Base-by-base conservation (phyloP, 2,329 filamentous ascomycete species). In the Aspergillus sp. region DNA sequence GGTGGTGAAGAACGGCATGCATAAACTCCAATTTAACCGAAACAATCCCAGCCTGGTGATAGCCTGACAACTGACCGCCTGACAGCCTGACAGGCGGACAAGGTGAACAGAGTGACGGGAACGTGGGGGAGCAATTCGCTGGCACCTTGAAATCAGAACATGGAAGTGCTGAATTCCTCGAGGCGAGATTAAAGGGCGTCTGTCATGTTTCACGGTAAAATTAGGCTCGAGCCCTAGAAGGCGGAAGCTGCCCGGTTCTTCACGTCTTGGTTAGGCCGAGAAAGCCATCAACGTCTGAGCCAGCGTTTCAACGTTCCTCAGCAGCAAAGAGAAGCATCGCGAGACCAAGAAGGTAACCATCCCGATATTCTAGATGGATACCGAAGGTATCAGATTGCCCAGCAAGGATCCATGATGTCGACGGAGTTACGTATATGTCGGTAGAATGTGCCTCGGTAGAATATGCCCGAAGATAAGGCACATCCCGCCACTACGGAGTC, bases 191-290 rank as follows among this genome's bases (percentile, higher is more conserved):
- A 55, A 63, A 64, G 44, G 62, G 43, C 21, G 31, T 33, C 43
- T 65, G 61, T 45, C 64, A 68, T 64, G 68, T 70, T 70, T 70
- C 68, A 70, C 60, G 52, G 37, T 46, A 19, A 40, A 53, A 49
- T 44, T 45, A 39, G 31, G 51, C 17, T 19, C 41, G n/a, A 47
- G 19, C 15, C 43, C 41, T 45, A 50, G 31, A 21, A 52, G 40
- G 40, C 33, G 44, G 46, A 50, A 50, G 43, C 55, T 52, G 31
- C 15, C 39, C 15, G 37, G 17, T 49, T 48, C 46, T 48, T 35
- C 27, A 48, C 27, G 17, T 3, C 48, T 41, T 41, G 14, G 14
- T 39, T 21, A 24, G 17, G 48, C 17, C 48, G 48, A 31, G 17
- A 51, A 51, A 12, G 1, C 4, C 47, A 19, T 7, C 17, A 19